Percentiles rank a stretch among this genome's conserved stretches.
phyloP scores from a whole-genome alignment of 306 rosid genomes.

The Geum urbanum region DNA sequence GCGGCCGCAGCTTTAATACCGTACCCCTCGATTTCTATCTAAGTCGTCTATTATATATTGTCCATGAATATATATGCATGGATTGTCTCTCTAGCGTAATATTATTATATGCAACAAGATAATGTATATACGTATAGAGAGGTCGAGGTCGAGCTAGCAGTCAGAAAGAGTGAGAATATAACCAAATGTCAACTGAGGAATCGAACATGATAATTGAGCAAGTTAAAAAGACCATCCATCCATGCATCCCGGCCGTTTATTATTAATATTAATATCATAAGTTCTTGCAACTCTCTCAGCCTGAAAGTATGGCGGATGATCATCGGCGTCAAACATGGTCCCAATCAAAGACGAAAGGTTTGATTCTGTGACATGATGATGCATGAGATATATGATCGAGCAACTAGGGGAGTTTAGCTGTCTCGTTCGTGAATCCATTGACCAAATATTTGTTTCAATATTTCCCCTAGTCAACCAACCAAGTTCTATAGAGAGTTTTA shows the following conservation, averaged over 20 bases:
- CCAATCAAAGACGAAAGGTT: constrained; percentile 9
- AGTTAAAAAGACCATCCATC: neutral
- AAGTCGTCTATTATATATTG: neutral
- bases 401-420: neutral
- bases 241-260: neutral
- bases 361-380: neutral
- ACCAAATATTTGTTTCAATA: neutral
- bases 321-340: constrained; percentile 2
- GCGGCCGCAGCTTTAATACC: neutral
- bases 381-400: neutral
- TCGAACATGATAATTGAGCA: neutral
- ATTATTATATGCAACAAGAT: neutral
- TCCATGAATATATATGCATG: neutral
- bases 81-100: neutral
- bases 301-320: constrained; percentile 3
- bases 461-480: neutral
- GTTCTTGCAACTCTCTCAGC: neutral
- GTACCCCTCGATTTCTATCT: no score
- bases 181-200: neutral
- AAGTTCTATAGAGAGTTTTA: no score
- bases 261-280: neutral
- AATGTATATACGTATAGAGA: neutral
- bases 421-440: neutral
- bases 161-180: neutral
- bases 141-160: neutral